Base-by-base conservation (phyloP, 1,284 basidiomycete species). In the Malassezia slooffiae region DNA sequence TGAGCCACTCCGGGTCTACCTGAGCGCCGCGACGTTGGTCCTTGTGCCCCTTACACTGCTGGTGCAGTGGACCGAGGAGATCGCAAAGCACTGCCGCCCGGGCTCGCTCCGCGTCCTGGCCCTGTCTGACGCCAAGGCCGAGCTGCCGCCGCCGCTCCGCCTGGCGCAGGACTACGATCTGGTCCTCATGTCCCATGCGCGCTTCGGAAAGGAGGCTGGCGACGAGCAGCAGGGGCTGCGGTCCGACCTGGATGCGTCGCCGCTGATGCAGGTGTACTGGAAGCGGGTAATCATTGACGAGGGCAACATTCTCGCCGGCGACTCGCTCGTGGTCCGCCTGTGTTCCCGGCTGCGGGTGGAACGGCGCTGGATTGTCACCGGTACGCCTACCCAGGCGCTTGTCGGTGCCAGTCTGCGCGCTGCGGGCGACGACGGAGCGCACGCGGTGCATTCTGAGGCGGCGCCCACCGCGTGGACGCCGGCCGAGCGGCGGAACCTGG, bases 251-350 rank as follows among this genome's bases (percentile, higher is more conserved):
- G 46, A 46, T 13, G 29, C 26, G 13, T 43, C 39, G 27, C 47
- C 52, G 4, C 19, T 55, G 7, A 27, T 54, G 26, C 52, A 39
- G 15, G 37, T 43, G 9, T 40, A 38, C 30, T 55, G 45, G 38
- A 50, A 51, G 12, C 31, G 54, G 5, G 19, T 54, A 7, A 43
- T 52, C 19, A 41, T 55, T 27, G 54, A 55, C 45, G 54, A 55
- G 27, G 54, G 54, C 29, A 30, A 55, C 27, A 32, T 47, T 5
- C 13, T 53, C 10, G 41, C 43, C 0, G 52, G 54, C 3, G 42
- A 45, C 20, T 54, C 51, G 15, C 29, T 43, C n/a, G 22, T 56
- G 2, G 52, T 55, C 4, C 24, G 42, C 1, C 32, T 56, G 8
- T 54, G 52, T n/a, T 16, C 40, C 1, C 16, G 24, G 9, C 35